Conservation (phyloP, 2,329 filamentous ascomycete genomes). For the Aspergillus sp. region DNA sequence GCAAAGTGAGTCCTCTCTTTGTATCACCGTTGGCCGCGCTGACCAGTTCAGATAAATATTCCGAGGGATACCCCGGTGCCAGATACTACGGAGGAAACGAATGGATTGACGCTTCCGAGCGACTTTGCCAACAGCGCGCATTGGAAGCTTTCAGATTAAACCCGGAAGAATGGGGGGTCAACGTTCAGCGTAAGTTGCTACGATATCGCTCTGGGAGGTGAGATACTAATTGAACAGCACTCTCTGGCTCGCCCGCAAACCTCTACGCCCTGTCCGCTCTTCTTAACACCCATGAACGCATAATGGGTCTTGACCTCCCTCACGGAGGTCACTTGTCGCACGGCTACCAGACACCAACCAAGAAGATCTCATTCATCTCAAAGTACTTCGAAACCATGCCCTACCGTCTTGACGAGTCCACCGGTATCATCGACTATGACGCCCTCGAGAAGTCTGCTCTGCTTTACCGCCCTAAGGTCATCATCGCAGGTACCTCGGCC, state of each 20-base stretch:
- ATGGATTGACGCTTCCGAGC: slow-evolving; percentile 86
- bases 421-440: slow-evolving; percentile 96
- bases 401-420: slow-evolving; percentile 70
- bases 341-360: slow-evolving; percentile 92
- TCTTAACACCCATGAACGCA: slow-evolving; percentile 87
- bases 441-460: slow-evolving; percentile 80
- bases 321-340: slow-evolving; percentile 93
- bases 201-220: neutral
- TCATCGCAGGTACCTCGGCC: slow-evolving; percentile 92
- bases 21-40: slow-evolving; percentile 6
- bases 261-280: slow-evolving; percentile 87
- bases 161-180: slow-evolving; percentile 87
- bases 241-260: slow-evolving; percentile 72
- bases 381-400: slow-evolving; percentile 99
- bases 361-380: slow-evolving; percentile 95
- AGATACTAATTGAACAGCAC: slow-evolving; percentile 45
- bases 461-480: slow-evolving; percentile 90
- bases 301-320: slow-evolving; percentile 94
- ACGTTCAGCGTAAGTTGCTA: slow-evolving; percentile 67
- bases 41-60: slow-evolving; percentile 75
- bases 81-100: slow-evolving; percentile 96
- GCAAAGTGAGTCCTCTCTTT: slow-evolving; percentile 62
- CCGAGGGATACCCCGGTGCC: slow-evolving; percentile 92
- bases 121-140: slow-evolving; percentile 82
- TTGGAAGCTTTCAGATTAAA: slow-evolving; percentile 80